These are phyloP conservation scores for Acephala macrosclerotiorum DNA, from an alignment of 2,329 filamentous ascomycete species.

Conservation along the genomic window DNA sequence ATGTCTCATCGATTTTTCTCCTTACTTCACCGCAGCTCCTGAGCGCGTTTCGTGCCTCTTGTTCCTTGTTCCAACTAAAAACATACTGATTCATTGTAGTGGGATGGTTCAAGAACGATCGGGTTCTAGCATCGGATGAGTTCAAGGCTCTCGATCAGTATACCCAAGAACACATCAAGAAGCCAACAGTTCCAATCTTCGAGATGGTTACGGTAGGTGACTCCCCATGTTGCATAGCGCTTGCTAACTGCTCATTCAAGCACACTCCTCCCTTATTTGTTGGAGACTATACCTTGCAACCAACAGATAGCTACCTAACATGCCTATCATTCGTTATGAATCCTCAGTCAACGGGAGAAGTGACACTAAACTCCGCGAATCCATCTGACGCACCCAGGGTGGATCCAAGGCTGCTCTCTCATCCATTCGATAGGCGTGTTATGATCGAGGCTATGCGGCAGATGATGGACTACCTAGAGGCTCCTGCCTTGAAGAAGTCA, in stretches of 20 bases:
- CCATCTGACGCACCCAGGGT: slow-evolving; percentile 70
- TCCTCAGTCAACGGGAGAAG: slow-evolving; percentile 64
- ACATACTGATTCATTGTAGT: not conserved
- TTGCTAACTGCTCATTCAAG: slow-evolving; percentile 17
- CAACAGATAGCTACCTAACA: slow-evolving; percentile 51
- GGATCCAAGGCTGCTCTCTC: slow-evolving; percentile 63
- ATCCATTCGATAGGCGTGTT: slow-evolving; percentile 60
- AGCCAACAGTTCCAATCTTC: slow-evolving; percentile 62
- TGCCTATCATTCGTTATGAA: slow-evolving; percentile 59
- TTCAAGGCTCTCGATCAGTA: slow-evolving; percentile 56
- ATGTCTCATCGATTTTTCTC: not conserved
- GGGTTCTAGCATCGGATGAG: slow-evolving; percentile 51
- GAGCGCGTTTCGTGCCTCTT: not conserved
- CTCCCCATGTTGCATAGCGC: not conserved
- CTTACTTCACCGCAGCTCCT: not conserved
- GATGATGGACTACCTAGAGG: slow-evolving; percentile 50
- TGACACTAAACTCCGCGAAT: slow-evolving; percentile 66
- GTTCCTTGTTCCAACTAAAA: not conserved
- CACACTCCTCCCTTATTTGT: slow-evolving; percentile 41
- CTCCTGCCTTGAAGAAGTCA: slow-evolving; percentile 53
- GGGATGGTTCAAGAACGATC: slow-evolving; percentile 54
- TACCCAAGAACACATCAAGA: slow-evolving; percentile 53
- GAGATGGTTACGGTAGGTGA: slow-evolving; percentile 60
- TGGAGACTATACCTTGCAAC: slow-evolving; percentile 46
- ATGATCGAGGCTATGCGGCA: slow-evolving; percentile 58